Evolutionary conservation across 345 rosid genomes (phyloP).

Genomic region (Luvunga scandens): DNA sequence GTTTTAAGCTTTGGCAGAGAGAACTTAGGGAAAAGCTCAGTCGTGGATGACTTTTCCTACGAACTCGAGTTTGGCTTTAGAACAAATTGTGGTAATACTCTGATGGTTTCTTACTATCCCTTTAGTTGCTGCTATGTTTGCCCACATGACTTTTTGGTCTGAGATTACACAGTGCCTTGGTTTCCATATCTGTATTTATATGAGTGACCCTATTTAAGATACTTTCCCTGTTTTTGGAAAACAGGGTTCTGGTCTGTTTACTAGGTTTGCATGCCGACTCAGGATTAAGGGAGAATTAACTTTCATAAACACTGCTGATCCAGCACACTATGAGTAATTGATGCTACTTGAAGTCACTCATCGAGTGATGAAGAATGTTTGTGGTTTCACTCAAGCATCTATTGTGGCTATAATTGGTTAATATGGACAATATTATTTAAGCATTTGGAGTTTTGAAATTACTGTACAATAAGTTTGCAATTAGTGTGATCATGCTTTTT

Average conservation of each 20-base stretch:
- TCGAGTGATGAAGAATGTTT: neutral
- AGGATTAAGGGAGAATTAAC: neutral
- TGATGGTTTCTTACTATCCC: neutral
- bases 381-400: neutral
- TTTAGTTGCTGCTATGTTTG: slow-evolving; percentile 3
- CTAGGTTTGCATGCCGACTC: neutral
- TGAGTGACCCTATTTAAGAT: neutral
- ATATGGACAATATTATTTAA: neutral
- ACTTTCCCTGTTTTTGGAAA: neutral
- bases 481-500: neutral
- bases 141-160: neutral
- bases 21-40: slow-evolving; percentile 40
- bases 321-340: neutral
- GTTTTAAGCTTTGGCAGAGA: slow-evolving; percentile 49
- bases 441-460: neutral
- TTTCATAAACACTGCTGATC: neutral
- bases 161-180: neutral
- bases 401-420: neutral
- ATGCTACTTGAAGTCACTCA: neutral
- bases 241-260: neutral
- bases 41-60: slow-evolving; percentile 43
- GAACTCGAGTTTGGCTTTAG: slow-evolving; percentile 45
- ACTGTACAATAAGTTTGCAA: neutral
- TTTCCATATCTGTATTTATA: neutral
- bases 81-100: slow-evolving; percentile 37